Base-by-base conservation (phyloP, 1,284 basidiomycete species). In the Prillingera fragicola region DNA sequence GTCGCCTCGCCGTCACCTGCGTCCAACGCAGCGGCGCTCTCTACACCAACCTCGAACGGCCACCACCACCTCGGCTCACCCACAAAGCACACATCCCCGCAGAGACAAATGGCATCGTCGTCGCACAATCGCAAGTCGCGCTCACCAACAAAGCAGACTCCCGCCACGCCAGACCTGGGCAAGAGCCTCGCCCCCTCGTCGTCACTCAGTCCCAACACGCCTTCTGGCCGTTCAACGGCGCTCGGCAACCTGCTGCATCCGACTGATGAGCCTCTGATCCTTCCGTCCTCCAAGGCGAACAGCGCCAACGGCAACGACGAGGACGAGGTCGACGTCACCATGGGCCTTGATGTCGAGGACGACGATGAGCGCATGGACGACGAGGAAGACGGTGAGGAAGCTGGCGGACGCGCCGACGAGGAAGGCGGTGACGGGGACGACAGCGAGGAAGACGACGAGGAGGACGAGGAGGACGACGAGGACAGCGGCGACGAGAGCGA, bases 361-460 rank as follows among this genome's bases (percentile, higher is more conserved):
- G 38, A 84, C 83, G 13, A 84, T 81, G 8, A 73, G 81, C 43
- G 84, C 84, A 69, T 87, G 84, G 73, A 85, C 80, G 33, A 86
- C 82, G 22, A 74, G 82, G 44, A n/a, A n/a, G n/a, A n/a, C n/a
- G n/a, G n/a, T n/a, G n/a, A n/a, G n/a, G n/a, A n/a, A n/a, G n/a
- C n/a, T n/a, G n/a, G n/a, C n/a, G n/a, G 87, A 82, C 17, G 84
- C 22, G 83, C 83, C 29, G 85, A 86, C 70, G 49, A 79, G 75
- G 38, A 79, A 76, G 47, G 65, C 45, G 34, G n/a, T 80, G 84
- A 65, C 78, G 39, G 69, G 50, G 53, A 59, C 56, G 45, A 58
- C 46, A 42, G 62, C 57, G 54, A 68, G 52, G 60, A 69, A 46
- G 47, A 33, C 12, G 53, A 68, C 65, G 73, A 74, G 28, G 72